Evolutionary conservation across 768 basidiomycete species (phyloP).

Genomic region (Leucocoprinus leucothites): DNA sequence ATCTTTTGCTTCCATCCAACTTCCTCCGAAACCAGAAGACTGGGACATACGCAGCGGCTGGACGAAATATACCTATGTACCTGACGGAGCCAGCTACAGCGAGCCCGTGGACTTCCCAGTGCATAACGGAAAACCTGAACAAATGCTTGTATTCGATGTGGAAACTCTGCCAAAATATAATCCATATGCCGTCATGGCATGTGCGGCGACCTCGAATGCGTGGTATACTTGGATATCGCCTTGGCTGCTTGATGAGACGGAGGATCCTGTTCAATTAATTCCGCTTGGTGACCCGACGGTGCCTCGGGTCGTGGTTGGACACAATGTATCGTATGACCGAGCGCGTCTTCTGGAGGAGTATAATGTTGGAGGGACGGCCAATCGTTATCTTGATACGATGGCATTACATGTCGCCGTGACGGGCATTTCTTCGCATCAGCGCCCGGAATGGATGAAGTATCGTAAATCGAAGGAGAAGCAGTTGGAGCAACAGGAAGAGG

Average conservation of each 20-base stretch:
- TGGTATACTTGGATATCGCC: conserved; percentile 99
- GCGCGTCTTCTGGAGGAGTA: conserved; percentile 85
- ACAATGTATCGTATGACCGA: conserved; percentile 94
- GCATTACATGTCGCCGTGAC: conserved; percentile 90
- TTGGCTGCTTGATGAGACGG: conserved; percentile 71
- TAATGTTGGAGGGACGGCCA: conserved; percentile 56
- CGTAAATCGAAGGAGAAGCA: conserved; percentile 64
- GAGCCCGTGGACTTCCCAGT: conserved; percentile 69
- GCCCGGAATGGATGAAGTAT: conserved; percentile 89
- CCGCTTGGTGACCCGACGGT: conserved; percentile 57
- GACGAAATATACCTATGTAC: conserved; percentile 75
- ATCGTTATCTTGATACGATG: conserved; percentile 92
- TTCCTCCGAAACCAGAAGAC: conserved; percentile 58
- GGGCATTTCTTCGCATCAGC: conserved; percentile 92
- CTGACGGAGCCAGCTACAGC: conserved; percentile 76
- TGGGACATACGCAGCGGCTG: conserved; percentile 71
- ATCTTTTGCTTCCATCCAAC: conserved; percentile 42
- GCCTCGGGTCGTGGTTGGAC: conserved; percentile 78
- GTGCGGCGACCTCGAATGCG: conserved; percentile 73
- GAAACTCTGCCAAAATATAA: conserved; percentile 87
- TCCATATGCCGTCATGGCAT: conserved; percentile 84
- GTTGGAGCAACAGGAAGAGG: conserved; percentile 56
- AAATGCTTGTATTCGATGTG: conserved; percentile 87
- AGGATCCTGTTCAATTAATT: conserved; percentile 63
- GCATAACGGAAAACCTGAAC: conserved; percentile 61